These are phyloP conservation scores for Fistulifera solaris DNA, from an alignment of 108 stramenopile species.

Conservation along the genomic window DNA sequence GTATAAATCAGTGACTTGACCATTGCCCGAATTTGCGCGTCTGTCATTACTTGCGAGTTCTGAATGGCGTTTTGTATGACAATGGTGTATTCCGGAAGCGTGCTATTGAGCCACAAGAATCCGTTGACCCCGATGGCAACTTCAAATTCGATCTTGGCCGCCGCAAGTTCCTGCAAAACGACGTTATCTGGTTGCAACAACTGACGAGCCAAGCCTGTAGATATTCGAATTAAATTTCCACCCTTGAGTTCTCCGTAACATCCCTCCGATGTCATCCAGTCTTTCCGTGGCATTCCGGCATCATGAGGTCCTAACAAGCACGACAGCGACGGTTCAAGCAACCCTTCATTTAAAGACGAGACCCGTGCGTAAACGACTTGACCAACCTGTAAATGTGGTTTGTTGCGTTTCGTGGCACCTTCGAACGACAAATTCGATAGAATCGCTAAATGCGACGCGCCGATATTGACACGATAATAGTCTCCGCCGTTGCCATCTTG, in stretches of 20 bases:
- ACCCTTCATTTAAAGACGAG: slow-evolving; percentile 19
- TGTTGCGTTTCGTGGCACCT: slow-evolving; percentile 79
- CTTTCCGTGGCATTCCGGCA: slow-evolving; percentile 50
- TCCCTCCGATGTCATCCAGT: slow-evolving; percentile 85
- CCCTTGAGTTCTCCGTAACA: slow-evolving; percentile 68
- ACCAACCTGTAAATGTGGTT: slow-evolving; percentile 56
- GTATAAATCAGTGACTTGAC: slow-evolving; percentile 66
- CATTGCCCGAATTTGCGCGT: slow-evolving; percentile 67
- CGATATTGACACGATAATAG: slow-evolving; percentile 66
- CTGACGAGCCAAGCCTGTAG: slow-evolving; percentile 66
- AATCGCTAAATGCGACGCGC: slow-evolving; percentile 56
- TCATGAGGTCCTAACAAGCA: slow-evolving; percentile 65
- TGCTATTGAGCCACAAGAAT: slow-evolving; percentile 65
- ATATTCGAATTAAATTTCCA: slow-evolving; percentile 44
- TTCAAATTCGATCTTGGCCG: slow-evolving; percentile 55
- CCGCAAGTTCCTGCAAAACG: slow-evolving; percentile 44
- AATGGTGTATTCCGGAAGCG: slow-evolving; percentile 53
- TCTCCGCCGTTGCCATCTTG: slow-evolving; percentile 56
- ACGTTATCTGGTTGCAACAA: slow-evolving; percentile 49
- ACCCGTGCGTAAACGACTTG: slow-evolving; percentile 64
- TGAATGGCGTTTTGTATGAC: slow-evolving; percentile 67
- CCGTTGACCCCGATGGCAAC: slow-evolving; percentile 77
- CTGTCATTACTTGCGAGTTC: slow-evolving; percentile 67
- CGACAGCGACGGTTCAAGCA: slow-evolving; percentile 56
- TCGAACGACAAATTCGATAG: slow-evolving; percentile 58